A percentile compares a stretch with the other conserved stretches of the same genome.
These are phyloP conservation scores for Trichoderma arundinaceum DNA, from an alignment of 2,329 filamentous ascomycete species.

Conservation along the genomic window DNA sequence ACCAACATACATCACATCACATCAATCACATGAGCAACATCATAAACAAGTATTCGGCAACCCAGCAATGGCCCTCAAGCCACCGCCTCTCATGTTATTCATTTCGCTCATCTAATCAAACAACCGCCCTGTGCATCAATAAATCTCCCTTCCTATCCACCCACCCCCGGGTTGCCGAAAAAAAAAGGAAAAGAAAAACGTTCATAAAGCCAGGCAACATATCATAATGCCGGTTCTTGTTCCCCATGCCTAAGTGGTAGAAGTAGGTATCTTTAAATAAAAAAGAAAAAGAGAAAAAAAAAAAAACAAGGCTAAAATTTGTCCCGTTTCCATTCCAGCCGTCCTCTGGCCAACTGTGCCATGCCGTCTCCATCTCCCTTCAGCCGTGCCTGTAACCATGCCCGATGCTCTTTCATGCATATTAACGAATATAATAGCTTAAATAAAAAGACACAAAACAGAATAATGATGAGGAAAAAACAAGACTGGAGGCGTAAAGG, in stretches of 20 bases:
- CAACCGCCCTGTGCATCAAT: slow-evolving; percentile 36
- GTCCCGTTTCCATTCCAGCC: slow-evolving; percentile 24
- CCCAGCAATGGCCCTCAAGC: background rate
- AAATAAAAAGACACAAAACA: background rate
- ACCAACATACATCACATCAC: background rate
- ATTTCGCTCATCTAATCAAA: slow-evolving; percentile 27
- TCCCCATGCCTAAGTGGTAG: slow-evolving; percentile 11
- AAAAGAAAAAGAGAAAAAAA: slow-evolving; percentile 6
- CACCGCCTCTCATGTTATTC: background rate
- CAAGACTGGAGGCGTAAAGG: background rate
- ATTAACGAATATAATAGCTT: slow-evolving; percentile 24
- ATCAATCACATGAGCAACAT: background rate
- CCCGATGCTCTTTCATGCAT: slow-evolving; percentile 14
- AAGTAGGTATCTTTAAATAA: slow-evolving; percentile 24
- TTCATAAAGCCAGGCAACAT: slow-evolving; percentile 4
- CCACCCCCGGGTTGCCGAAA: background rate
- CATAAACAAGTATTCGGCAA: too few relatives aligned
- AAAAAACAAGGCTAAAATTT: background rate
- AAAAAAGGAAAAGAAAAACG: background rate
- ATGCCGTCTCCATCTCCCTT: slow-evolving; percentile 2
- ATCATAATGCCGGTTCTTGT: slow-evolving; percentile 26
- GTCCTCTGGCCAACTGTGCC: slow-evolving; percentile 7
- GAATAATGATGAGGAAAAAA: slow-evolving; percentile 4
- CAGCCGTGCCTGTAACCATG: slow-evolving; percentile 3
- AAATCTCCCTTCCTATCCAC: background rate